A percentile compares a stretch with the other conserved stretches of the same genome.
These are phyloP conservation scores for Coleophoma crateriformis DNA, from an alignment of 2,329 filamentous ascomycete species.

Conservation along the genomic window DNA sequence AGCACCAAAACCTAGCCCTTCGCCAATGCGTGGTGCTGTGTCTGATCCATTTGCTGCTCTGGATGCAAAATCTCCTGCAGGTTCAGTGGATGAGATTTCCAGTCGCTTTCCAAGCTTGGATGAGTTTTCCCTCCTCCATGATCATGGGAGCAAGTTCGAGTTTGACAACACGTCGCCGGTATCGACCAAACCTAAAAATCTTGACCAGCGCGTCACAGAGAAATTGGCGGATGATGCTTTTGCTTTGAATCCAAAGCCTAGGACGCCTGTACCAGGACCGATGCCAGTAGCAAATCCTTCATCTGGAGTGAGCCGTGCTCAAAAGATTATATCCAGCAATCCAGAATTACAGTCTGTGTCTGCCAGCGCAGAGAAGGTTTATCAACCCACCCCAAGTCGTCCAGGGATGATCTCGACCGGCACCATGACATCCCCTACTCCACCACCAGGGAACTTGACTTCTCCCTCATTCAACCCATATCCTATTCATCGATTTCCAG, in stretches of 20 bases:
- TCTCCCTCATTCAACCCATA: conserved; percentile 4
- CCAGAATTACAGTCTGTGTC: conserved; percentile 47
- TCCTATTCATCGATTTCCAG: conserved; percentile 19
- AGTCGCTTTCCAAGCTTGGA: conserved; percentile 84
- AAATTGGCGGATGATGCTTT: conserved; percentile 84
- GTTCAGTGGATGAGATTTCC: conserved; percentile 72
- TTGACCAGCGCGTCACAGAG: conserved; percentile 65
- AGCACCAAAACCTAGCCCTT: conserved; percentile 53
- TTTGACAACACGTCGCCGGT: conserved; percentile 57
- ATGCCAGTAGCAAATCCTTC: conserved; percentile 10
- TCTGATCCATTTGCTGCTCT: conserved; percentile 88
- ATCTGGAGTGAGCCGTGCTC: conserved; percentile 51
- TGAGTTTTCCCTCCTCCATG: conserved; percentile 85
- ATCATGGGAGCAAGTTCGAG: conserved; percentile 77
- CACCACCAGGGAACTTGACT: conserved; percentile 23
- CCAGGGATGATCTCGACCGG: conserved; percentile 62
- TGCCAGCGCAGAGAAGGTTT: conserved; percentile 32
- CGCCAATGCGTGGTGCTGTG: conserved; percentile 62
- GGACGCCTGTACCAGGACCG: conserved; percentile 4
- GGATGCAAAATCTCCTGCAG: conserved; percentile 57
- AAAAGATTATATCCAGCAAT: conserved; percentile 57
- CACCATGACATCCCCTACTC: conserved; percentile 69
- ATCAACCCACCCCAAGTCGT: conserved; percentile 24
- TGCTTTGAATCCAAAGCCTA: conserved; percentile 28
- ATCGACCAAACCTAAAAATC: conserved; percentile 37